Evolutionary conservation across 2,329 filamentous ascomycete species (phyloP), one percentile per base, ranked within the genome.

Genomic region (Trematosphaeria pertusa): DNA sequence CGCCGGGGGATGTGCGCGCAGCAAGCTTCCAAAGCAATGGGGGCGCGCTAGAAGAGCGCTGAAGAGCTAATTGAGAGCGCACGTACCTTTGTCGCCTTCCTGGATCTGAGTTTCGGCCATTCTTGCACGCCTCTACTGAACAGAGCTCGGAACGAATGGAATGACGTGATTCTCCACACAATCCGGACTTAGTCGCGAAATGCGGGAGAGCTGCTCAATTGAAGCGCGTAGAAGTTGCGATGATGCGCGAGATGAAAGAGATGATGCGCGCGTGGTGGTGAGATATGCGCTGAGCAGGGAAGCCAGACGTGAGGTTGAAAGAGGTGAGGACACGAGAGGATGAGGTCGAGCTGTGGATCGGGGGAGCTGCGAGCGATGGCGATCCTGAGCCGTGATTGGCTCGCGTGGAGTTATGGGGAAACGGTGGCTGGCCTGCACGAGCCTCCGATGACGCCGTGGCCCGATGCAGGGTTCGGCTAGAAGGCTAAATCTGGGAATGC

Each of bases 51-150:
- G 3, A 40, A 14, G 14, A 40, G 33, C 31, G 9, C n/a, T 28
- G 7, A 44, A 24, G 18, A 26, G 18, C 14, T 3, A 24, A 12
- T 33, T 11, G 22, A 17, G 19, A 11, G 3, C 32, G 24, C 17
- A 50, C 65, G 33, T 61, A 72, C 69, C 69, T 65, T 72, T 56
- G 42, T 72, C 69, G 46, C 69, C 69, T 39, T 70, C 42, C 37
- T 72, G 64, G 35, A 72, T 61, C 45, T 70, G 52, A 20, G 61
- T 61, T 26, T 71, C 67, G 33, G 67, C 62, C 69, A 72, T 72
- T 45, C 36, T n/a, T 65, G 61, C 45, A 48, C 15, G 45, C 52
- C 46, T 43, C 42, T 26, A 33, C 41, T 42, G 20, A 38, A 37
- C 35, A 48, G 52, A 53, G 51, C n/a, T n/a, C 57, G 53, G 43